Conservation (phyloP, 2,329 filamentous ascomycete genomes). For the Fusarium concolor region DNA sequence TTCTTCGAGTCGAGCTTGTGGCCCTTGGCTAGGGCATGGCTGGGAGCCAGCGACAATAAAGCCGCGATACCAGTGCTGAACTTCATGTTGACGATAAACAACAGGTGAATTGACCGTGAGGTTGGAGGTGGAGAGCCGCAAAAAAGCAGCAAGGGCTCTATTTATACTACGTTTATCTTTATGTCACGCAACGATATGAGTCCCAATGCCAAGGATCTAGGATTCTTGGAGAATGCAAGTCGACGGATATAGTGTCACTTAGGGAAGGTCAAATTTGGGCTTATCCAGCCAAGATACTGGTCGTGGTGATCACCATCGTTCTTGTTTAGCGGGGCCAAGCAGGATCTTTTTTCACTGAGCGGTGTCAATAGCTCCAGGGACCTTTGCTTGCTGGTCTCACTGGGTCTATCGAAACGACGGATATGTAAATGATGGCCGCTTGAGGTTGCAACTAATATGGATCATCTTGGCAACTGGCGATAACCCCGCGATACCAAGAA, state of each 20-base stretch:
- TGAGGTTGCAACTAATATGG: conserved; percentile 5
- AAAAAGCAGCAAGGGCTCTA: not conserved
- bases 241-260: conserved; percentile 20
- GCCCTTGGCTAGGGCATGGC: conserved; percentile 11
- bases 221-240: not conserved
- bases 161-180: conserved; percentile 1
- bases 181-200: not conserved
- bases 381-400: not conserved
- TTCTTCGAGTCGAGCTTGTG: conserved; percentile 33
- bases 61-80: conserved; percentile 12
- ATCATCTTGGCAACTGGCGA: not conserved
- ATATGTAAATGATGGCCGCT: not conserved
- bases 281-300: not conserved
- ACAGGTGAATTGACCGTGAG: not conserved
- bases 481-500: not conserved
- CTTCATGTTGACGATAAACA: conserved; percentile 5
- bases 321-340: not conserved
- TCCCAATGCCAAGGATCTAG: not conserved
- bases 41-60: conserved; percentile 21
- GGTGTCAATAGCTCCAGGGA: not conserved
- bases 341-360: conserved; percentile 6
- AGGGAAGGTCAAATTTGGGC: conserved; percentile 27
- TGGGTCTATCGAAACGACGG: not conserved
- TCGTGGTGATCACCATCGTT: not conserved
- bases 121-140: no score